Percentiles rank a stretch among this genome's conserved stretches.
Conservation (phyloP, 2,329 filamentous ascomycete species). For the Meredithiella fracta region DNA sequence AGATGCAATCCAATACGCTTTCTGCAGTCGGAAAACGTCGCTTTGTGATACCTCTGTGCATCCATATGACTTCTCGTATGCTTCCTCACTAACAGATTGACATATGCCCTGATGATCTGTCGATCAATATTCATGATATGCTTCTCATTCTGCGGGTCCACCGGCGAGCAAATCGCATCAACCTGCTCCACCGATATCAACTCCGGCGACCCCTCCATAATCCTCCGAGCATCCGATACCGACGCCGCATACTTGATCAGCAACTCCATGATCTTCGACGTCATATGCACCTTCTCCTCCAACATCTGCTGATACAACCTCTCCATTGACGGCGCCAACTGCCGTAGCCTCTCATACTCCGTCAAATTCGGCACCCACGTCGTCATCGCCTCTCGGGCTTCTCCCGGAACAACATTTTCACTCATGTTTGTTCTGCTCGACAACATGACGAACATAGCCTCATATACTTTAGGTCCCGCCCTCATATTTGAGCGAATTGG, state of each 20-base stretch:
- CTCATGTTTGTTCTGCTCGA: conserved; percentile 21
- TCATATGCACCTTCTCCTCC: conserved; percentile 30
- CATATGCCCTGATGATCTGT: conserved; percentile 13
- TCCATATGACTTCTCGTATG: conserved; percentile 8
- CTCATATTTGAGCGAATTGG: conserved; percentile 21
- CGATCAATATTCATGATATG: conserved; percentile 10
- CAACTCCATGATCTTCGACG: conserved; percentile 34
- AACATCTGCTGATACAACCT: conserved; percentile 45
- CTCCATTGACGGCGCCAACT: conserved; percentile 40
- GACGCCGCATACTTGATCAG: conserved; percentile 36
- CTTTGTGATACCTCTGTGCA: conserved; percentile 5
- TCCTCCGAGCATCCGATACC: conserved; percentile 6
- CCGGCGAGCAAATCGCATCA: conserved; percentile 14
- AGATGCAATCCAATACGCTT: conserved; percentile 12
- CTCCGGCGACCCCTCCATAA: neutral
- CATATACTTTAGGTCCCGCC: conserved; percentile 33
- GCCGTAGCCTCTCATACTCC: conserved; percentile 47
- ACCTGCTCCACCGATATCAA: conserved; percentile 6
- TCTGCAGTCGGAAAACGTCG: conserved; percentile 12
- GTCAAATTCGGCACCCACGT: conserved; percentile 33
- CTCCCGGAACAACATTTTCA: conserved; percentile 15
- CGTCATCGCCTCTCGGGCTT: conserved; percentile 16
- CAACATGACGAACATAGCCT: conserved; percentile 45
- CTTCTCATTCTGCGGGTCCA: neutral
- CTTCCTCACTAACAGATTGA: conserved; percentile 13